A percentile compares a stretch with the other conserved stretches of the same genome.
Conservation (phyloP, 208 protist genomes). For the Wallacemonas rigidus region DNA sequence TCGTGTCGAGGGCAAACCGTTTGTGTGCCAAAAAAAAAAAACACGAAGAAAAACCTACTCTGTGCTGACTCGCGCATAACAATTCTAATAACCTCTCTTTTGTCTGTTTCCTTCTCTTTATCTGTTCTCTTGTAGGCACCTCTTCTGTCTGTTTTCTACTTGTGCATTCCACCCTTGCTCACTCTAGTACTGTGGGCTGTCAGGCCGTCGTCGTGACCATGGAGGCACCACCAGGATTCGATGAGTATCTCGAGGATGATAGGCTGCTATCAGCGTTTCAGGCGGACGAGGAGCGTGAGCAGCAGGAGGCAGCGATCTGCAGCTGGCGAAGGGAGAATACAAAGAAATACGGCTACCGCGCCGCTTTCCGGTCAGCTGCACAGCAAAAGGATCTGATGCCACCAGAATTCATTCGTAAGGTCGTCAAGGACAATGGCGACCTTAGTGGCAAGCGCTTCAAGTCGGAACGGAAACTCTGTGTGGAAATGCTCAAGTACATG, state of each 20-base stretch:
- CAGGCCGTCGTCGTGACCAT: neutral
- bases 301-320: slow-evolving; percentile 39
- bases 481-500: slow-evolving; percentile 99
- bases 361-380: slow-evolving; percentile 66
- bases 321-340: slow-evolving; percentile 80
- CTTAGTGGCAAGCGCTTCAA: slow-evolving; percentile 98
- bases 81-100: slow-evolving; percentile 16
- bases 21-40: too few species aligned
- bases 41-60: too few species aligned
- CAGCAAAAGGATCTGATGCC: slow-evolving; percentile 90
- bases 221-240: slow-evolving; percentile 33
- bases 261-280: slow-evolving; percentile 38
- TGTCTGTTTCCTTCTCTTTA: neutral
- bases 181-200: neutral
- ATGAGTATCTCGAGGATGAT: slow-evolving; percentile 31
- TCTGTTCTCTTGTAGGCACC: neutral
- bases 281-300: slow-evolving; percentile 44
- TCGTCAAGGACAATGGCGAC: slow-evolving; percentile 99
- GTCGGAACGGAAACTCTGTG: slow-evolving; percentile 99
- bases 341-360: slow-evolving; percentile 66
- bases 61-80: neutral
- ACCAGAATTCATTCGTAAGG: slow-evolving; percentile 99
- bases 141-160: slow-evolving; percentile 2
- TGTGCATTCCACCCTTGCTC: too few species aligned
- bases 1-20: neutral